Base-by-base conservation (phyloP, 2,329 filamentous ascomycete species). In the Ceratocystis diversiconidia region DNA sequence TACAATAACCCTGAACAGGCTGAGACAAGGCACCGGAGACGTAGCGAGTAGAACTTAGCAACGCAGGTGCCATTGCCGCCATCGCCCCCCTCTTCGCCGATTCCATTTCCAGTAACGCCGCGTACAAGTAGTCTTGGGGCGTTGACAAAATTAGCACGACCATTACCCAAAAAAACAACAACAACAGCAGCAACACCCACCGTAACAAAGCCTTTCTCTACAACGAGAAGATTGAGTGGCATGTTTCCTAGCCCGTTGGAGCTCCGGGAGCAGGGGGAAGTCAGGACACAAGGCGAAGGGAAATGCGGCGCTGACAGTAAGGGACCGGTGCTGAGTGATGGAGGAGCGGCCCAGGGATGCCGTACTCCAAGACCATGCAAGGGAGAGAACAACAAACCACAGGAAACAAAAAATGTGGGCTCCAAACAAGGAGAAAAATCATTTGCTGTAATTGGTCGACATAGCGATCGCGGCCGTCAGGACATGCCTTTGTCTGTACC, bases 271-370 rank as follows among this genome's bases (percentile, higher is more conserved):
- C 55, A 10, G 17, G 12, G 28, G 8, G 55, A 36, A 59, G 8
- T 8, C 55, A 59, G 15, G 55, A 30, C 25, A 59, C 28, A 19
- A 36, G 2, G 5, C 28, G 22, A 48, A 50, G 25, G 22, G 50
- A 62, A n/a, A n/a, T 44, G 17, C 61, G 61, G 61, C 22, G 30
- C 50, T 43, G 52, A 60, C 5, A 28, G 17, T 17, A 63, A 62
- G 60, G 60, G 65, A 60, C 2, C 32, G 48, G 19, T 61, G 41
- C 61, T 63, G 65, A 55, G 48, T 52, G 65, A 28, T 36, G 57
- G 60, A 65, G 62, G 61, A 30, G 36, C n/a, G 28, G 19, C 22
- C 43, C 19, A 64, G 61, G 61, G 65, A 57, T 62, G 61, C 41
- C 5, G 25, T 30, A 28, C 32, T 19, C 63, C 8, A 48, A 32